Evolutionary conservation across 2,329 filamentous ascomycete species (phyloP), one percentile per base, ranked within the genome.

Genomic region (Pseudogymnoascus sp.): DNA sequence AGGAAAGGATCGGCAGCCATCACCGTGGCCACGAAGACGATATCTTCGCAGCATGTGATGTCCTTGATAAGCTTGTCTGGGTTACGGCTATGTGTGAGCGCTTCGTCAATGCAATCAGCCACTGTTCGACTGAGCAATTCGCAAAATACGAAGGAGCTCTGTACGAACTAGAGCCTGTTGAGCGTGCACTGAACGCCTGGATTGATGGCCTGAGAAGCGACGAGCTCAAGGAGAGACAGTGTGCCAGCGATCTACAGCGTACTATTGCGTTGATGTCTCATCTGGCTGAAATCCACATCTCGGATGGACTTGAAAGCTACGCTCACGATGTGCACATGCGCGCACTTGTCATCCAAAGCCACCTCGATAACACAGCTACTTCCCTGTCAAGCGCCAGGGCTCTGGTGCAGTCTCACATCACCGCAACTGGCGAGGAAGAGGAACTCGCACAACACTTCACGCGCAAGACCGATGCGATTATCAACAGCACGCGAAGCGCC

Each of bases 141-240:
- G 82, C 84, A 53, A 86, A 81, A 67, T 95, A 91, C 68, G 89
- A 91, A 70, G 87, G 88, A 43, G 90, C 92, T 2, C 76, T 95
- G 64, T 90, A 91, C 69, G 95, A 98, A 74, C 80, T 98, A 60
- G 91, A 96, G 72, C 91, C 93, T 0, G 91, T 98, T 10, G 95
- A 99, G 77, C 84, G 92, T 63, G 90, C 90, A 0, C 77, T 98
- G 60, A 96, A 96, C 71, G 84, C 84, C 62, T 96, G 92, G 85
- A 90, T 98, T 63, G 93, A 97, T 67, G 86, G 86, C 5, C 74
- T 97, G 62, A 88, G 91, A 67, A 87, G 86, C 61, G 92, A 96
- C 68, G 92, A 96, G 63, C 78, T 98, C 59, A 92, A 92, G 75
- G 89, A 93, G 76, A 86, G 89, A 73, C 88, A 91, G 70, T 92